Evolutionary conservation across 2,329 filamentous ascomycete genomes (phyloP), one percentile per base, ranked within the genome.

Genomic region (Cordyceps farinosa): DNA sequence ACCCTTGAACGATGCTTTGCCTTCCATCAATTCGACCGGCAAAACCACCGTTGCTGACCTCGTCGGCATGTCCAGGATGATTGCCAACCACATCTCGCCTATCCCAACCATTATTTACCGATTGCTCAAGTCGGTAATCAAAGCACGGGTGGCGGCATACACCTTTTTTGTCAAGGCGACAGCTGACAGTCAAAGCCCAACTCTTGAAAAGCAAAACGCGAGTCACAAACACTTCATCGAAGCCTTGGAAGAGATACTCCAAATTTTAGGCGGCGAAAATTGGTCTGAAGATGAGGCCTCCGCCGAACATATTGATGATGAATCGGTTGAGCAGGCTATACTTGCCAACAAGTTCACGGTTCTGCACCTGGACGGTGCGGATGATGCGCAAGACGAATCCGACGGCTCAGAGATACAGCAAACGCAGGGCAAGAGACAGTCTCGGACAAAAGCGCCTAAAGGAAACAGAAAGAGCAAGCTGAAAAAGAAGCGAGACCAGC

Each of bases 181-280:
- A 34, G 68, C 69, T 8, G 27, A 52, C 11, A 36, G 3, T 52
- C 70, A 71, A 6, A 75, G 77, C 44, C 72, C 73, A 4, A 73
- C 76, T 8, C 67, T 77, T 5, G 67, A 77, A 55, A 69, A 68
- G 54, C 78, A 73, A 61, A 80, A 80, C 64, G 65, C 62, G 2
- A 70, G 71, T 1, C 78, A 82, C 66, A 76, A 77, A 48, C 65
- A 73, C 44, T 82, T 80, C 65, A 80, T 81, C 57, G 72, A 80
- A 48, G 71, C 70, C 2, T 71, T 82, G 2, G 70, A 66, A 4
- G 65, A 75, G 3, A 73, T 74, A 0, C 79, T 79, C 40, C 32
- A 71, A 1, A 67, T 68, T 11, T 66, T 80, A 1, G 76, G 77
- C 3, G 74, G 76, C 2, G 65, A 9, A 73, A 70, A 70, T 57